Evolutionary conservation across 208 protist species (phyloP).

Genomic region (Wallacemonas collosoma): DNA sequence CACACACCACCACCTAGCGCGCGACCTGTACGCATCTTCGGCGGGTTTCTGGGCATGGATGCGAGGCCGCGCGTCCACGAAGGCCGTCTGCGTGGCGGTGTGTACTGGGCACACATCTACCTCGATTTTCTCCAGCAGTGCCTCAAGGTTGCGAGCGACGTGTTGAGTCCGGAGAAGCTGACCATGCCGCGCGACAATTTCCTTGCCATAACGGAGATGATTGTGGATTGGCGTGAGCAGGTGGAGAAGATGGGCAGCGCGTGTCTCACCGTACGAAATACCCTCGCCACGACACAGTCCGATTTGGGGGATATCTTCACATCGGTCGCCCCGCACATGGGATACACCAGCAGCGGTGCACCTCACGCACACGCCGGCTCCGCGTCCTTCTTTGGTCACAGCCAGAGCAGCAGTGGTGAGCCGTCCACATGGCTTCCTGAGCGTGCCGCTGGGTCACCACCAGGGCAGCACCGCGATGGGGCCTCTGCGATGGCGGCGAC

Average conservation of each 20-base stretch:
- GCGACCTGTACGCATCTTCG: conserved; percentile 8
- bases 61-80: conserved; percentile 29
- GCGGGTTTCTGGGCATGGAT: conserved; percentile 39
- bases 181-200: conserved; percentile 47
- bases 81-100: conserved; percentile 34
- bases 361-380: neutral
- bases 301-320: conserved; percentile 11
- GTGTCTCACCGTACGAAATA: neutral
- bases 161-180: conserved; percentile 30
- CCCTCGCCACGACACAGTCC: neutral
- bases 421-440: no score
- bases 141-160: conserved; percentile 32
- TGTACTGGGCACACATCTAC: conserved; percentile 53
- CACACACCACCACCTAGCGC: neutral
- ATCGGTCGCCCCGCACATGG: neutral
- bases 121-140: conserved; percentile 42
- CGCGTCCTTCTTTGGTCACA: no score
- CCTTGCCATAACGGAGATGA: conserved; percentile 43
- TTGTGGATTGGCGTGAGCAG: conserved; percentile 40
- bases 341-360: neutral
- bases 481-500: no score
- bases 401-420: no score
- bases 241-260: conserved; percentile 30
- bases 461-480: no score
- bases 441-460: no score